A percentile compares a stretch with the other conserved stretches of the same genome.
phyloP scores from a whole-genome alignment of 2,329 filamentous ascomycete species.

The Didymella segeticola region DNA sequence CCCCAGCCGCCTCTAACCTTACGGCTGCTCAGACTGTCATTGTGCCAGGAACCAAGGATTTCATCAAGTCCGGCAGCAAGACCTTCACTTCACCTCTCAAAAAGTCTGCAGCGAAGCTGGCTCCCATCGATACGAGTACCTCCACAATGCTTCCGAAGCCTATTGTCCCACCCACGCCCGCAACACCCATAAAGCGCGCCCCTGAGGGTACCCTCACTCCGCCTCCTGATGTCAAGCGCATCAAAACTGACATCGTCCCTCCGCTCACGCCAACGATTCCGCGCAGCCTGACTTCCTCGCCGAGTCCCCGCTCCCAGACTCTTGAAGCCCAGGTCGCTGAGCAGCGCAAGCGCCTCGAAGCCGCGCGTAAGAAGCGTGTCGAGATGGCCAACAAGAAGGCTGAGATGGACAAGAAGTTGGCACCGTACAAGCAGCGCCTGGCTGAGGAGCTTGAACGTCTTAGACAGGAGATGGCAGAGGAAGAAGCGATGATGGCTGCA shows the following conservation, averaged over 20 bases:
- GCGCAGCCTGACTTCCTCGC: slow-evolving; percentile 1
- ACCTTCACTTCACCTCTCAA: neutral
- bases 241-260: slow-evolving; percentile 2
- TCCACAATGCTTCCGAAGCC: slow-evolving; percentile 2
- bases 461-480: slow-evolving; percentile 23
- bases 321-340: slow-evolving; percentile 23
- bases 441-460: slow-evolving; percentile 31
- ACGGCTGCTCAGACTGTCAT: neutral
- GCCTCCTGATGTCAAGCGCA: slow-evolving; percentile 19
- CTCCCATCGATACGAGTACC: slow-evolving; percentile 1
- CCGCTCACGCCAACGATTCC: neutral
- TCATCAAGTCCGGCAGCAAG: neutral
- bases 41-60: neutral
- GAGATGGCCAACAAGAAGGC: slow-evolving; percentile 26
- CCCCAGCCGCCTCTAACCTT: neutral
- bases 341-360: slow-evolving; percentile 26
- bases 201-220: slow-evolving; percentile 3
- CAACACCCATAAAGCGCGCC: neutral
- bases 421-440: slow-evolving; percentile 25
- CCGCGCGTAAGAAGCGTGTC: slow-evolving; percentile 21
- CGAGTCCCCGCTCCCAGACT: slow-evolving; percentile 5
- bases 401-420: slow-evolving; percentile 23
- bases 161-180: neutral
- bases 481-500: slow-evolving; percentile 22
- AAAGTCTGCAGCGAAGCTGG: neutral